phyloP scores from a whole-genome alignment of 345 rosid species.

The Bruguiera parviflora region DNA sequence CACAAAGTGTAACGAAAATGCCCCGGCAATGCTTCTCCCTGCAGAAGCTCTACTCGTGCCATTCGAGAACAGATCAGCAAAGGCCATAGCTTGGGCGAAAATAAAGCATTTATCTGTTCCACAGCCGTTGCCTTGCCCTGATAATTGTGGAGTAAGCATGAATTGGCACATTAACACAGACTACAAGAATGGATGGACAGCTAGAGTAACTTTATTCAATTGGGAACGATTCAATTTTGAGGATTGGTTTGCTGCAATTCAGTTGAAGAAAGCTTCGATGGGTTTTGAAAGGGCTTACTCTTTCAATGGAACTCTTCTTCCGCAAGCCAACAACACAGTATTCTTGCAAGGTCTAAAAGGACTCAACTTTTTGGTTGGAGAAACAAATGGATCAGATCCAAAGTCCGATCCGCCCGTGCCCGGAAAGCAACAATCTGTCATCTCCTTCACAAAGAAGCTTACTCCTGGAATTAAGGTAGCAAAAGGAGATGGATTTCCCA shows the following conservation, averaged over 20 bases:
- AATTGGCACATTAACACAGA: conserved; percentile 85
- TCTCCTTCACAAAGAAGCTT: conserved; percentile 62
- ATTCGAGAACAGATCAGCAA: conserved; percentile 56
- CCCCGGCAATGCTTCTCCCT: conserved; percentile 60
- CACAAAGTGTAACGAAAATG: conserved; percentile 44
- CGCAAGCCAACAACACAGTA: conserved; percentile 47
- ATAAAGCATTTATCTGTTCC: conserved; percentile 48
- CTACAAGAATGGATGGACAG: conserved; percentile 69
- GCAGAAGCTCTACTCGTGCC: conserved; percentile 77
- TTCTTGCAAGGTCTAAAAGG: conserved; percentile 66
- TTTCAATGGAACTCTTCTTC: too few relatives aligned
- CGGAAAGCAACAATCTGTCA: conserved; percentile 86
- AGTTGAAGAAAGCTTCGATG: conserved; percentile 71
- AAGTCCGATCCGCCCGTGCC: conserved; percentile 50
- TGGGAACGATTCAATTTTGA: conserved; percentile 55
- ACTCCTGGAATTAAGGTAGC: conserved; percentile 41
- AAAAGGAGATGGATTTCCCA: conserved; percentile 72
- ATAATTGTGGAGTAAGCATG: conserved; percentile 84
- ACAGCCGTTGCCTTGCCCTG: conserved; percentile 69
- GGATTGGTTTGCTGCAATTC: conserved; percentile 73
- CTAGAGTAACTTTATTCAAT: conserved; percentile 74
- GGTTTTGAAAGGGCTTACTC: conserved; percentile 31
- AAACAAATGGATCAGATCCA: conserved; percentile 49
- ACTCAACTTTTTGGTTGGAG: conserved; percentile 58
- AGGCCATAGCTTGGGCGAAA: conserved; percentile 76